Base-by-base conservation (phyloP, 768 basidiomycete genomes). In the Epithele typhae region DNA sequence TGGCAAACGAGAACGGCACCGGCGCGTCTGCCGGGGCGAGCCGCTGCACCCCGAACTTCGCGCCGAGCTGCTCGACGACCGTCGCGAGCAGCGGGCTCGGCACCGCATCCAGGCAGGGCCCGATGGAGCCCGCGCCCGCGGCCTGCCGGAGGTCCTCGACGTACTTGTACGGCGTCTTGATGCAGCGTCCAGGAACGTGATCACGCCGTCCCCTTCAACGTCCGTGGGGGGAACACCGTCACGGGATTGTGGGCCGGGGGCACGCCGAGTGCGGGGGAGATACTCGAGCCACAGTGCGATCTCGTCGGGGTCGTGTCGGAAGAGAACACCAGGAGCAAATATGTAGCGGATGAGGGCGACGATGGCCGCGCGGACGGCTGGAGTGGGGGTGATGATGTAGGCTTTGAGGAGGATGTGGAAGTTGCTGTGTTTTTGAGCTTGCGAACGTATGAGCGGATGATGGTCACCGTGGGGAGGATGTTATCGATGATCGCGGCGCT, bases 121-220 rank as follows among this genome's bases (percentile, higher is more conserved):
- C 51, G 14, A 46, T 47, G 1, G 47, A n/a, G n/a, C n/a, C n/a
- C n/a, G n/a, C n/a, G n/a, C n/a, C n/a, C n/a, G n/a, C n/a, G n/a
- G n/a, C n/a, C 0, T 64, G 57, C 5, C 74, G 62, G 51, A 83
- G 64, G 19, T 82, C 82, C 56, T 96, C 93, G 43, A 95, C 73
- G 59, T 95, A 97, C 23, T 80, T 77, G 61, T 92, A 88, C 0
- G 92, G 89, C 2, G 84, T 86, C 64, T 87, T 91, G 52, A 84
- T 59, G 55, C 85, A 92, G 15, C 91, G 53, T 97, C 94, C 10
- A 96, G 56, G 67, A 96, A 92, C 0, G 64, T 48, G 15, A 86
- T 67, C 22, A 84, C 77, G 35, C 72, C 70, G 6, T 74, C 72
- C 10, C 69, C 68, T 65, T 86, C 87, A n/a, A n/a, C n/a, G 37